Base-by-base conservation (phyloP, 805 yeast species). In the Scheffersomyces ergatensis region DNA sequence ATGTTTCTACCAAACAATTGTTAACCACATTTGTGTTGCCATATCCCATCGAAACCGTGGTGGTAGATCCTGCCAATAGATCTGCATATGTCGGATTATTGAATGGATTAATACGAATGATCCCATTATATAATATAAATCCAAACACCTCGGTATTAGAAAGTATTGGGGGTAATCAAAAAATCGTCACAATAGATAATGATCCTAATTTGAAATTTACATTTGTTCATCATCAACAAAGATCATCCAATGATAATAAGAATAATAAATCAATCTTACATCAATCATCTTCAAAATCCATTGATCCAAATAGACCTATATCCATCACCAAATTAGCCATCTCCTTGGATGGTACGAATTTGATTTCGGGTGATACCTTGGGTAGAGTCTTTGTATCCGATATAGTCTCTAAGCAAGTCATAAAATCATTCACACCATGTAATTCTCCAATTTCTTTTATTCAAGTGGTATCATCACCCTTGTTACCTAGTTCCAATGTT, bases 11-110 rank as follows among this genome's bases (percentile, higher is more conserved):
- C 29, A 58, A 53, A 31, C 57, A 62, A 24, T 63, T 85, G 26
- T 58, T 85, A 15, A 74, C 89, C 7, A 88, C 96, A 0, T 82
- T 87, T 54, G 82, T 89, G n/a, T 61, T 84, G 19, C 77, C 83
- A 3, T 55, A 62, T 15, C 74, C 84, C 0, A 74, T 87, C 9
- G 72, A 74, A 19, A 64, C 83, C 15, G 40, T 92, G 5, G 72
- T 79, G 0, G 64, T 77, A 5, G 98, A 92, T 59, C 89, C 95
- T 1, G 88, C 90, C 0, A 87, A 82, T 52, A 71, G 98, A 51
- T 73, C 80, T 2, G 43, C 86, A 1, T 92, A 85, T 55, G 77
- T 76, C 6, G 97, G 96, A 1, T 62, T 84, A 13, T 52, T 63
- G 2, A 73, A 78, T 45, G 97, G 96, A 11, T 51, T 63, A 12